Evolutionary conservation across 192 early-diverging fungal species (phyloP).

Genomic region (Pilobolus umbonatus): DNA sequence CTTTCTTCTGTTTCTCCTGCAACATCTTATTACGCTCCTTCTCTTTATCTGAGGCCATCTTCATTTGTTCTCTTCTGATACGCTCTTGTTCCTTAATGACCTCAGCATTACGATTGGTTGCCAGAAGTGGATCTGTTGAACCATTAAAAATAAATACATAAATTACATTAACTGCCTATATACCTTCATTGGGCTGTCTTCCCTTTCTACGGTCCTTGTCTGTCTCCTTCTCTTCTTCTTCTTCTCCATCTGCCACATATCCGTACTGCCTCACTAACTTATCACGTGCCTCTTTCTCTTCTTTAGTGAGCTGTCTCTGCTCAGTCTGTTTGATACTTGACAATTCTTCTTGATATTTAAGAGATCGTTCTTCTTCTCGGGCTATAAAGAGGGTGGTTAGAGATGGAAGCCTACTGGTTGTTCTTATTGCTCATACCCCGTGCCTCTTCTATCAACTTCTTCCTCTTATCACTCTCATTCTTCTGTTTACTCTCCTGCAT

Average conservation of each 20-base stretch:
- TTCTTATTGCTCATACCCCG: conserved; percentile 2
- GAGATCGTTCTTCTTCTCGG: conserved; percentile 1
- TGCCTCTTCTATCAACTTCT: conserved; percentile 13
- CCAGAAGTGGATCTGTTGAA: conserved; percentile 30
- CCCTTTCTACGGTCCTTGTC: background rate
- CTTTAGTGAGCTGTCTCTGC: conserved; percentile 44
- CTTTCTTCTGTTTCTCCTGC: conserved; percentile 47
- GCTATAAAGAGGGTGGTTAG: no score
- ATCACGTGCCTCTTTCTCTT: conserved; percentile 48
- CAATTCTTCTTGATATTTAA: conserved; percentile 1
- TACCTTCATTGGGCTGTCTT: background rate
- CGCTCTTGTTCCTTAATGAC: conserved; percentile 56
- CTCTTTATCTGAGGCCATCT: conserved; percentile 42
- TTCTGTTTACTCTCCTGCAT: conserved; percentile 35
- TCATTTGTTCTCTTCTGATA: conserved; percentile 41
- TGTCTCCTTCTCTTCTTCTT: conserved; percentile 19
- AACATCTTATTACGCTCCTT: conserved; percentile 50
- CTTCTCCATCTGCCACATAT: conserved; percentile 56
- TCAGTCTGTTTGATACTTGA: background rate
- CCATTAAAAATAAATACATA: background rate
- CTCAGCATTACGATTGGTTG: conserved; percentile 56
- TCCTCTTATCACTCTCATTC: conserved; percentile 31
- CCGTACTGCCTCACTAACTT: conserved; percentile 53
- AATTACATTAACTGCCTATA: background rate
- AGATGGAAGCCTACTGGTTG: no score